These are phyloP conservation scores for Typha latifolia DNA, from an alignment of 176 grass and related monocot genomes.

Conservation along the genomic window DNA sequence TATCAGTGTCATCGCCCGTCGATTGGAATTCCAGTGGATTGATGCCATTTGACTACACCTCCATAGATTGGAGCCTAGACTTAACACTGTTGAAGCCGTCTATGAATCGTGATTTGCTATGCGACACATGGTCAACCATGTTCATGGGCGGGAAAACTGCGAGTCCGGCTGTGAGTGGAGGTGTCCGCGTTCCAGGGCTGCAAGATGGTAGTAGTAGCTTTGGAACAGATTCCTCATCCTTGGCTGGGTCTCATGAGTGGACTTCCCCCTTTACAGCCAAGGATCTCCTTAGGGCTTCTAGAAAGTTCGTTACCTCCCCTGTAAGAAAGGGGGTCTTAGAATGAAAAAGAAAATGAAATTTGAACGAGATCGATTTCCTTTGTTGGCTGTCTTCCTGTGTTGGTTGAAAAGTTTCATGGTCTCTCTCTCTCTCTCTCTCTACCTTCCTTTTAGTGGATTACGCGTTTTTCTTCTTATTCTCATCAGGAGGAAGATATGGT, in stretches of 20 bases:
- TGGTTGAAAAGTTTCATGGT: too few relatives aligned
- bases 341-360: too few relatives aligned
- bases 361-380: neutral
- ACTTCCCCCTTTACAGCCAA: conserved; percentile 50
- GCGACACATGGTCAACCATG: conserved; percentile 97
- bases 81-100: conserved; percentile 54
- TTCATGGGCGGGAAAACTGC: conserved; percentile 72
- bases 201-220: conserved; percentile 34
- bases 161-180: conserved; percentile 27
- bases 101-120: conserved; percentile 40
- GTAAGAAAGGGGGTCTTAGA: too few relatives aligned
- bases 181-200: conserved; percentile 29
- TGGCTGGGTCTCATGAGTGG: conserved; percentile 47
- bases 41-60: conserved; percentile 63
- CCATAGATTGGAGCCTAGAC: conserved; percentile 93
- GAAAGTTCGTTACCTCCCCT: neutral
- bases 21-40: conserved; percentile 62
- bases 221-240: conserved; percentile 38
- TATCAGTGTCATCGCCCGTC: conserved; percentile 26
- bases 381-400: neutral
- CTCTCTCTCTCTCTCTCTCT: too few relatives aligned
- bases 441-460: too few relatives aligned
- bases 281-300: conserved; percentile 41
- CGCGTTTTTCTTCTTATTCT: too few relatives aligned
- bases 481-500: too few relatives aligned